Evolutionary conservation across 805 yeast genomes (phyloP), one percentile per base, ranked within the genome.

Genomic region (Schwanniomyces polymorphus): DNA sequence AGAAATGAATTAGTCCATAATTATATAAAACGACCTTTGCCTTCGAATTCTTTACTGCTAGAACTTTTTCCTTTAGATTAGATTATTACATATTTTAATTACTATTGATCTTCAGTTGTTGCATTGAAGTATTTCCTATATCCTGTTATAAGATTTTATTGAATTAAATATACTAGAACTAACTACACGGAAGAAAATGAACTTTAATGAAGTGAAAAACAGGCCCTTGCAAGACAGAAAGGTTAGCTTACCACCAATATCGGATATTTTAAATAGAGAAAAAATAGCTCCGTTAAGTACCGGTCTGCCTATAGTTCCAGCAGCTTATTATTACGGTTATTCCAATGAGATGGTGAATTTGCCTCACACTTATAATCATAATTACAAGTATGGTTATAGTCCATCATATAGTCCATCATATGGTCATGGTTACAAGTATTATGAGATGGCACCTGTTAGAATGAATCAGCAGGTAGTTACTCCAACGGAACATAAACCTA

Each of bases 161-260:
- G 23, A 21, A 21, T 5, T 21, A 27, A 10, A 4, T 27, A 28
- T 28, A 11, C 6, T 6, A 4, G 3, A 12, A 12, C 33, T 12
- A 28, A 11, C 14, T 8, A 28, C 14, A 6, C 27, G 26, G 17
- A 14, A 9, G 14, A 39, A n/a, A 27, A 29, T 40, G 43, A 29
- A 44, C 31, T 41, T 37, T 26, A 27, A 26, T 38, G 26, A 34
- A 44, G 26, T 37, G 25, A 39, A 28, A 17, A 25, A 33, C 31
- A 16, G 39, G 29, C 25, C 27, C 7, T 12, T 38, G 31, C 23
- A 33, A 28, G 35, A 40, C 29, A 42, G 43, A 46, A 63, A 63
- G 45, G 59, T 72, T 11, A 63, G 68, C 23, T 65, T 72, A 54
- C 78, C 76, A 9, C 75, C 76, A 4, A 72, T 72, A 29, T 67